Conservation (phyloP, 805 yeast genomes). For the Wickerhamiella siamensis region DNA sequence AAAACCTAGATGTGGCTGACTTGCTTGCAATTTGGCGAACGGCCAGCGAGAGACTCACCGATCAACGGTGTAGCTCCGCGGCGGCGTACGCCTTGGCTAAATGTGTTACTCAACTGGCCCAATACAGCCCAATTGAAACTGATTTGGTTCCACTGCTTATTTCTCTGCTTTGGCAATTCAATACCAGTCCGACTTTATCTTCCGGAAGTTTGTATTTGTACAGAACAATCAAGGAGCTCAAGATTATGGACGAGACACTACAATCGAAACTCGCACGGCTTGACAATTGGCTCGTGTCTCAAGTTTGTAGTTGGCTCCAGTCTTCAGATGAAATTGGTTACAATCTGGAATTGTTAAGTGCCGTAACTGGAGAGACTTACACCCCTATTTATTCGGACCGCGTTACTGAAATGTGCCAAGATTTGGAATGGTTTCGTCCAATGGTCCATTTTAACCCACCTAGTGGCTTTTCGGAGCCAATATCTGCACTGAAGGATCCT, state of each 20-base stretch:
- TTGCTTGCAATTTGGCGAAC: conserved; percentile 3
- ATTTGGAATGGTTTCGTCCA: background rate
- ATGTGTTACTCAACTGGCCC: background rate
- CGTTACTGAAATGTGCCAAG: background rate
- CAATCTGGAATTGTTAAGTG: background rate
- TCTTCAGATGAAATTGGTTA: background rate
- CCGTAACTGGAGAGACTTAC: background rate
- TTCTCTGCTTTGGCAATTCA: background rate
- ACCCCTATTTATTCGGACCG: background rate
- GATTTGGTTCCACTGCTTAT: background rate
- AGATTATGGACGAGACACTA: conserved; percentile 7
- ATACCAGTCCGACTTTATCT: conserved; percentile 1
- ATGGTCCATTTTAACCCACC: background rate
- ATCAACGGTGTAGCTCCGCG: conserved; percentile 1
- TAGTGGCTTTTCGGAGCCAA: background rate
- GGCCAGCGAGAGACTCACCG: background rate
- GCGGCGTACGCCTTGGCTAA: conserved; percentile 8
- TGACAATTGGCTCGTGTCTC: conserved; percentile 1
- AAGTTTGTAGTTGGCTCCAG: background rate
- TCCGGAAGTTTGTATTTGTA: conserved; percentile 9
- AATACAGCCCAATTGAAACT: conserved; percentile 1
- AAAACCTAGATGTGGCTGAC: background rate
- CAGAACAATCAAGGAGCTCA: background rate
- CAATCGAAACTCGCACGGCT: background rate
- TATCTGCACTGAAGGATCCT: background rate